Percentiles rank a stretch among this genome's conserved stretches.
phyloP scores from a whole-genome alignment of 2,329 filamentous ascomycete species.

The Blastomyces silverae region DNA sequence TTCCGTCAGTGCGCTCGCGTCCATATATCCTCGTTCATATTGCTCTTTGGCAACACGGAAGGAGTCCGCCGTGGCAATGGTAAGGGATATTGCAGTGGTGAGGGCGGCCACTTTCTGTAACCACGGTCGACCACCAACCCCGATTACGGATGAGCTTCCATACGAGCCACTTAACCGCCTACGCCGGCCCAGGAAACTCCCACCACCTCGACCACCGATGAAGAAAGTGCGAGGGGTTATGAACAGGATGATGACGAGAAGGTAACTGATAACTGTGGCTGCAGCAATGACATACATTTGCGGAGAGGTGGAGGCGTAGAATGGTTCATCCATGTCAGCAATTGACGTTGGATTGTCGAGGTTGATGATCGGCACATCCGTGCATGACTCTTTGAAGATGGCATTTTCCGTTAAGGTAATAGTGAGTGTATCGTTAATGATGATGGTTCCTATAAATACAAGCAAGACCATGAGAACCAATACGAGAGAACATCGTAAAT shows the following conservation, averaged over 20 bases:
- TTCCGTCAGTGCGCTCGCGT: constrained; percentile 66
- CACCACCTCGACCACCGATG: constrained; percentile 61
- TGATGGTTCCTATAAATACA: constrained; percentile 36
- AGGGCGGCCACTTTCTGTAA: constrained; percentile 68
- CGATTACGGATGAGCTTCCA: constrained; percentile 61
- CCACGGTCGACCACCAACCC: constrained; percentile 87
- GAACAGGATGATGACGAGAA: constrained; percentile 86
- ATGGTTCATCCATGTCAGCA: constrained; percentile 60
- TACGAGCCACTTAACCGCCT: constrained; percentile 80
- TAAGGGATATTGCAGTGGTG: constrained; percentile 70
- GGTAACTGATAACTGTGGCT: constrained; percentile 83
- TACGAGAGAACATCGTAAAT: background rate
- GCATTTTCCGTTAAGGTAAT: constrained; percentile 45
- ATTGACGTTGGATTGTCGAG: constrained; percentile 11
- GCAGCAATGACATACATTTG: constrained; percentile 89
- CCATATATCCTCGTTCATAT: constrained; percentile 71
- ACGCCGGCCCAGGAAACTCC: constrained; percentile 68
- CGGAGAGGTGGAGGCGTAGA: constrained; percentile 88
- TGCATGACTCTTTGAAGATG: constrained; percentile 47
- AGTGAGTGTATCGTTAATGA: constrained; percentile 37
- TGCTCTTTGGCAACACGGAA: constrained; percentile 77
- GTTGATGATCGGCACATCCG: background rate
- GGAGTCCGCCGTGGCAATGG: constrained; percentile 86
- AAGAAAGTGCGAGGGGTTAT: constrained; percentile 93
- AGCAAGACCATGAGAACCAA: background rate